Evolutionary conservation across 352 stramenopile species (phyloP), one percentile per base, ranked within the genome.

Genomic region (Phytopythium cucurbitacearum): DNA sequence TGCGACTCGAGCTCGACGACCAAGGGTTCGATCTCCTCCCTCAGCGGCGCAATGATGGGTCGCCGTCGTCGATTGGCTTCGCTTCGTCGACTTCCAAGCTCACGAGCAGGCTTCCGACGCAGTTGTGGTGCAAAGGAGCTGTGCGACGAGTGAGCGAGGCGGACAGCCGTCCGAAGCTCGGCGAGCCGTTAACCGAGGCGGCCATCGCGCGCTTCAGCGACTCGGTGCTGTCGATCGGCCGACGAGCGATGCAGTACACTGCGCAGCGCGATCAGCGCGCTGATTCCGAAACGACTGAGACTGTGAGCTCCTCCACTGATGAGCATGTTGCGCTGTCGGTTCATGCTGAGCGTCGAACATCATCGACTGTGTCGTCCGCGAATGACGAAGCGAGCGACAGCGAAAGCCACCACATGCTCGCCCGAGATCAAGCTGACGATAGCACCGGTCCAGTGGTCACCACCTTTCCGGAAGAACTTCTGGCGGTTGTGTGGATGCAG

Each of bases 401-500:
- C 11, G 59, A 71, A 39, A 40, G 62, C 0, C 51, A 67, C 3
- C 56, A 60, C 13, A 76, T 73, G 61, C 58, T 76, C 15, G 37
- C 38, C 39, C 39, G 57, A 2, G 64, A 73, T 11, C 44, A 56
- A 11, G 16, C 16, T 4, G 12, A 59, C 48, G 51, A 51, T 43
- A 38, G 45, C 35, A 37, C 37, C 52, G 40, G 48, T 66, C 47
- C 61, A 32, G 55, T 52, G 0, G 55, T 67, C 4, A 44, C 70
- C 12, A 55, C 58, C 3, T 89, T 92, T 32, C 70, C 82, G 0
- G 69, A 86, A 49, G 80, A 93, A 51, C 48, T 93, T 5, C 51
- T 95, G 12, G 75, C 81, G 0, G 67, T 88, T n/a, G 56, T 91
- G 16, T 95, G 85, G 85, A 95, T 91, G 76, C 70, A 87, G 10